Evolutionary conservation across 2,329 filamentous ascomycete species (phyloP).

Genomic region (Colletotrichum sublineola): DNA sequence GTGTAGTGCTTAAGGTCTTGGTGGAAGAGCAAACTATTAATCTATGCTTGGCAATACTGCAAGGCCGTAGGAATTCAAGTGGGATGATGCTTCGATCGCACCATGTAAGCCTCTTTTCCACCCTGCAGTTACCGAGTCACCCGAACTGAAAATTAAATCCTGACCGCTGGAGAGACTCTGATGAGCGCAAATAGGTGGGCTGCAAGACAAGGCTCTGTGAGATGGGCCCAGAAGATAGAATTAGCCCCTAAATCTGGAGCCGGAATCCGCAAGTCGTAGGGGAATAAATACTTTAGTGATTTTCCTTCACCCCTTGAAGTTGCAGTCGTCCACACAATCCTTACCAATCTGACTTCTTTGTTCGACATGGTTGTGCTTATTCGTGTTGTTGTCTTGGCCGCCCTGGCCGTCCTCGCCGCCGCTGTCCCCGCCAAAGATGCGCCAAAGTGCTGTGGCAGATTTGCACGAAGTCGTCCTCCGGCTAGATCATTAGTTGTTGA

Average conservation of each 20-base stretch:
- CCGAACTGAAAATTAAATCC: slow-evolving; percentile 6
- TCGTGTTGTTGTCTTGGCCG: slow-evolving; percentile 7
- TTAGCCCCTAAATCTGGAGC: slow-evolving; percentile 3
- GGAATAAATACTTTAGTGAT: slow-evolving; percentile 20
- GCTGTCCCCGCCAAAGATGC: slow-evolving; percentile 11
- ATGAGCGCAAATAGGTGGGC: slow-evolving; percentile 9
- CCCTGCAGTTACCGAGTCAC: slow-evolving; percentile 9
- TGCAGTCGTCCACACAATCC: not conserved
- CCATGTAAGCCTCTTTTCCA: slow-evolving; percentile 19
- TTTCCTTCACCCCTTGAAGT: not conserved
- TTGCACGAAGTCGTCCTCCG: slow-evolving; percentile 23
- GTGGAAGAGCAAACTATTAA: slow-evolving; percentile 8
- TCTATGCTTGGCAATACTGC: slow-evolving; percentile 3
- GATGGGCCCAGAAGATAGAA: not conserved
- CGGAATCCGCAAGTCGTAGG: no score
- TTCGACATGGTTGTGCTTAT: slow-evolving; percentile 33
- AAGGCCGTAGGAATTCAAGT: not conserved
- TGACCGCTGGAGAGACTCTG: slow-evolving; percentile 8
- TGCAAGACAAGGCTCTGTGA: not conserved
- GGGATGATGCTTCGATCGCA: slow-evolving; percentile 21
- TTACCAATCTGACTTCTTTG: not conserved
- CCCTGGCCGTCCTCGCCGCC: slow-evolving; percentile 2
- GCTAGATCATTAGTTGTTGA: slow-evolving; percentile 23
- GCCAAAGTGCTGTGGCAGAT: slow-evolving; percentile 21
- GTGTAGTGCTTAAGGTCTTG: not conserved